These are phyloP conservation scores for Blumeria hordei DNA, from an alignment of 2,329 filamentous ascomycete genomes.

Conservation along the genomic window DNA sequence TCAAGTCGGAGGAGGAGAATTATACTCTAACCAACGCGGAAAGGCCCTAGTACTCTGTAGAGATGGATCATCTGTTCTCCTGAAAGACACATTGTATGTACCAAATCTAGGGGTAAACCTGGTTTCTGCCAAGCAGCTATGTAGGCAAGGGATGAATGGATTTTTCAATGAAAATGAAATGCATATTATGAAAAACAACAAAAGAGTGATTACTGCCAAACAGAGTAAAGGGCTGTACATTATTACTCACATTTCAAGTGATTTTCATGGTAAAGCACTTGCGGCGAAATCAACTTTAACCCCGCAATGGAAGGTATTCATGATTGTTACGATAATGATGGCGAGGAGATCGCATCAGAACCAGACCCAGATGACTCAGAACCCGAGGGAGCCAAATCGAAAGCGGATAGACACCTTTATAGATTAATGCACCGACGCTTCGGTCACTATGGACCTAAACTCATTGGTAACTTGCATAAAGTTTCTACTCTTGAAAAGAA, in stretches of 20 bases:
- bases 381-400: background rate
- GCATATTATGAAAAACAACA: background rate
- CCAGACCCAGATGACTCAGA: background rate
- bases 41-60: background rate
- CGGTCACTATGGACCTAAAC: background rate
- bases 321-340: background rate
- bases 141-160: background rate
- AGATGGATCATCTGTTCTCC: background rate
- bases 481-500: too few relatives aligned
- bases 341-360: background rate
- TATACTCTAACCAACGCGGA: background rate
- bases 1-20: background rate
- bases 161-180: background rate
- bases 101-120: background rate
- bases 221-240: background rate
- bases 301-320: background rate
- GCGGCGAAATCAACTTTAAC: background rate
- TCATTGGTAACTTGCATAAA: too few relatives aligned
- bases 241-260: background rate
- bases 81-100: background rate
- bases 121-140: background rate
- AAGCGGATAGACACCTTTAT: background rate
- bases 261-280: background rate
- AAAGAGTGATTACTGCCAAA: background rate
- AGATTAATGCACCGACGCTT: background rate